phyloP scores from a whole-genome alignment of 306 rosid species.

The cucumber (Cucumis sativus) region Cucumber_9930_V3 NC_026659.2:26482001-26482500 shows the following conservation, averaged over 20 bases:
- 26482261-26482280: neutral
- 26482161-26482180: neutral
- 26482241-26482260: neutral
- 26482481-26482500: neutral
- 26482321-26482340: neutral
- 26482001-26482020: too few species aligned
- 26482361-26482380: neutral
- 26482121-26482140: neutral
- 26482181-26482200: neutral
- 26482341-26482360: neutral
- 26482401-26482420: neutral
- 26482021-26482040: too few species aligned
- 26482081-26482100: neutral
- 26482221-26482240: neutral
- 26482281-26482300: neutral
- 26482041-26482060: too few species aligned
- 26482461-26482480: neutral
- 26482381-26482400: slow-evolving; percentile 3
- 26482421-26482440: neutral
- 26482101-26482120: neutral
- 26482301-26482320: neutral
- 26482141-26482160: neutral
- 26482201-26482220: neutral
- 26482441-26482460: slow-evolving; percentile 17
- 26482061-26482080: neutral